Conservation (phyloP, 1,284 basidiomycete genomes). For the Trametes pubescens region DNA sequence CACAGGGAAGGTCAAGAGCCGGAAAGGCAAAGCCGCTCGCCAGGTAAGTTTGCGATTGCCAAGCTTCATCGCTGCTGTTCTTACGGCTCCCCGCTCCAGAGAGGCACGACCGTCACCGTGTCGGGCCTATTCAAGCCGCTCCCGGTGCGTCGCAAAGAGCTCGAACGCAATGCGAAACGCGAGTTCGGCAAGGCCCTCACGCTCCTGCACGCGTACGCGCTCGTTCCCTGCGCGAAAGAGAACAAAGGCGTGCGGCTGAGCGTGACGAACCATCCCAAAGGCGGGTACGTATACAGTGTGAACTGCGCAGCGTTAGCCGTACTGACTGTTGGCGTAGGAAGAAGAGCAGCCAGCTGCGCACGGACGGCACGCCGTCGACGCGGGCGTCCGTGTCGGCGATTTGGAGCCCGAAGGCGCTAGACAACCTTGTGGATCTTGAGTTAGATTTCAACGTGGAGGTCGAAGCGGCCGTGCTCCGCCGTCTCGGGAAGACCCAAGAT, state of each 20-base stretch:
- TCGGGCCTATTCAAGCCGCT: slow-evolving; percentile 82
- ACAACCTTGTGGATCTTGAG: slow-evolving; percentile 78
- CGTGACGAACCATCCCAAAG: slow-evolving; percentile 77
- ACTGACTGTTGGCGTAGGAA: slow-evolving; percentile 54
- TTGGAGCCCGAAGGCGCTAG: slow-evolving; percentile 87
- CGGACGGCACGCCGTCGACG: slow-evolving; percentile 70
- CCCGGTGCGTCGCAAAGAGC: slow-evolving; percentile 93
- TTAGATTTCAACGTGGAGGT: slow-evolving; percentile 76
- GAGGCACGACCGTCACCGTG: slow-evolving; percentile 88
- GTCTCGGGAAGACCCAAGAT: slow-evolving; percentile 38
- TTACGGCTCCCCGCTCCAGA: slow-evolving; percentile 50
- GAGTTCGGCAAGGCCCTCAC: slow-evolving; percentile 89
- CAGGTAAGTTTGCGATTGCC: slow-evolving; percentile 59
- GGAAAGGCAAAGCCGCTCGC: slow-evolving; percentile 69
- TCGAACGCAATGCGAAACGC: slow-evolving; percentile 89
- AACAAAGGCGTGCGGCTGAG: slow-evolving; percentile 73
- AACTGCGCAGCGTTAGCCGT: background rate
- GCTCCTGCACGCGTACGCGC: slow-evolving; percentile 89
- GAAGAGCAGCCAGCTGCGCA: slow-evolving; percentile 78
- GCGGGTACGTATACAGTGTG: slow-evolving; percentile 63
- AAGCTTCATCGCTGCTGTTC: background rate
- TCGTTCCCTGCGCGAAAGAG: slow-evolving; percentile 75
- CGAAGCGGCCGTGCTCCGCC: slow-evolving; percentile 55
- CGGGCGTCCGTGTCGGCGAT: slow-evolving; percentile 77
- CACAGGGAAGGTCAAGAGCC: slow-evolving; percentile 63